A percentile compares a stretch with the other conserved stretches of the same genome.
Evolutionary conservation across 495 filamentous ascomycete species (phyloP).

Genomic region (Neurospora tetraspora): DNA sequence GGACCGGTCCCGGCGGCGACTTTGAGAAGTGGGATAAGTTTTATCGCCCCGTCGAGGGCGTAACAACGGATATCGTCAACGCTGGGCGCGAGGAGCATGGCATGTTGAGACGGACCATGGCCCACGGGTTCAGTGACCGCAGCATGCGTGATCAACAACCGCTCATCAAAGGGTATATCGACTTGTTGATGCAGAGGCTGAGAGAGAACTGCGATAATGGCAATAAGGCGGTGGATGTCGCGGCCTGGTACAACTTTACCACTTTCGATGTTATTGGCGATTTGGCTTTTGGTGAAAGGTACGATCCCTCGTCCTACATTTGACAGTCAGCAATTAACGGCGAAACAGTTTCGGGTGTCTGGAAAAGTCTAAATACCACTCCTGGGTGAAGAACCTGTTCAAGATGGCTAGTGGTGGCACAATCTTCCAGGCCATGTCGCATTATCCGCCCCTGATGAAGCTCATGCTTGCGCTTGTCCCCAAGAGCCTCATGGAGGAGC

Average conservation of each 20-base stretch:
- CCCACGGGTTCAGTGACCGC: conserved; percentile 45
- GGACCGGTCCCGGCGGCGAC: conserved; percentile 16
- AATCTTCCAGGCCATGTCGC: conserved; percentile 23
- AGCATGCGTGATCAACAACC: conserved; percentile 36
- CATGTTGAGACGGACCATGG: conserved; percentile 34
- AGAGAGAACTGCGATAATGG: conserved; percentile 23
- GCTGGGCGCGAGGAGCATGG: conserved; percentile 31
- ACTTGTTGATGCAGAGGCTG: conserved; percentile 37
- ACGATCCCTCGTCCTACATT: background rate
- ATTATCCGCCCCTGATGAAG: conserved; percentile 17
- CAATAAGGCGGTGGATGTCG: conserved; percentile 29
- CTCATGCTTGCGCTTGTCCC: conserved; percentile 16
- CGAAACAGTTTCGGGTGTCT: conserved; percentile 40
- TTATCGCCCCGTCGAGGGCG: conserved; percentile 19
- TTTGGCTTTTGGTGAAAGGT: conserved; percentile 45
- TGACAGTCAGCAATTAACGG: background rate
- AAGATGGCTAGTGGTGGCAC: conserved; percentile 25
- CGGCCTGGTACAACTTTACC: conserved; percentile 47
- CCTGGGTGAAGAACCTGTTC: conserved; percentile 45
- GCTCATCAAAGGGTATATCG: conserved; percentile 33
- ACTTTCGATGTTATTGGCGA: conserved; percentile 56
- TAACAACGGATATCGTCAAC: conserved; percentile 23
- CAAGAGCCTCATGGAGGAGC: conserved; percentile 18
- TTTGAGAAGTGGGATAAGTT: conserved; percentile 23
- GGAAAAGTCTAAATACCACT: conserved; percentile 36